Evolutionary conservation across 306 rosid genomes (phyloP), one percentile per base, ranked within the genome.

Genomic region (Lithocarpus polystachyus): DNA sequence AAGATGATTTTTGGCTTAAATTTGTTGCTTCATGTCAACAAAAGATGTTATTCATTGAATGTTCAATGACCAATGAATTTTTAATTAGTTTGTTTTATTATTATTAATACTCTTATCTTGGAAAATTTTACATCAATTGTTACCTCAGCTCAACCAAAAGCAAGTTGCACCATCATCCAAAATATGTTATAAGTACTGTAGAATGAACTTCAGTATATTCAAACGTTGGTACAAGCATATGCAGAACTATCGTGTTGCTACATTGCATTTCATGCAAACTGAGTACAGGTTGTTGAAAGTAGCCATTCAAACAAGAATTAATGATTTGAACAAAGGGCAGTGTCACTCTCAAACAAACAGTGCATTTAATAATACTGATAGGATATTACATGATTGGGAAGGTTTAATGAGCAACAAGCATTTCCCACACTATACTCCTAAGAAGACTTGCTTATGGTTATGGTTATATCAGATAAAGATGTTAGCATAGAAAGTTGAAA

Each of bases 401-500:
- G 4, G 52, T 22, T 12, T 5, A 56, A 64, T 11, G 12, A 24
- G 69, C 33, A 65, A 54, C 20, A 80, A 20, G 11, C 54, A 20
- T 13, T 54, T 80, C 74, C 24, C 1, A 5, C 31, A 28, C 28
- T 5, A 65, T 1, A 35, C 22, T 56, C 13, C 29, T 54, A 22
- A 35, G 26, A 71, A 59, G 48, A 69, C 68, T 52, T 71, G 20
- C 20, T 12, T 69, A 23, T 15, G 3, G 22, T 12, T 69, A 23
- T 15, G 3, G 22, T 20, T 64, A 35, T 2, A 35, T 64, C 14
- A 29, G 22, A 53, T 37, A 14, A 64, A 52, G 56, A 71, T 71
- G 69, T 4, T 29, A 61, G 72, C 51, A 45, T 45, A 22, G 60
- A 35, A 61, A 76, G 48, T 35, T 55, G 57, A 57, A 82, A 55